These are phyloP conservation scores for Metrosideros polymorpha DNA, from an alignment of 441 rosid species.

Conservation along the genomic window DNA sequence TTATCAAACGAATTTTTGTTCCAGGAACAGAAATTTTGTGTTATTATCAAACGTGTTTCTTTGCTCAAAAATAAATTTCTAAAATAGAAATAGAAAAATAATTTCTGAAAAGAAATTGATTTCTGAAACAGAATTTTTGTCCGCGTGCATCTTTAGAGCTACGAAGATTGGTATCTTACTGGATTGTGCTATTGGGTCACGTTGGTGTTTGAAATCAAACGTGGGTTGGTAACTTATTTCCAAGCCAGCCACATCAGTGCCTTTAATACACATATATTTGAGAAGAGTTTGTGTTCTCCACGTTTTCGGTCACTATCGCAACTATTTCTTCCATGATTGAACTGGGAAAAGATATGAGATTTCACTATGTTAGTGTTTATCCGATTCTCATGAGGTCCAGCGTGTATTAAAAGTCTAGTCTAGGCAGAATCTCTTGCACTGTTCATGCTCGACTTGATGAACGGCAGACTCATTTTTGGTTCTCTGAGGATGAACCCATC, in stretches of 20 bases:
- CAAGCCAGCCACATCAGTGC: not conserved
- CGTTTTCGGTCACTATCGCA: not conserved
- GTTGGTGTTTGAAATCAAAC: not conserved
- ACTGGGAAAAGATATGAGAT: not conserved
- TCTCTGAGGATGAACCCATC: not conserved
- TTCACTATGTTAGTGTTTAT: not conserved
- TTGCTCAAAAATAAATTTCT: too few relatives aligned
- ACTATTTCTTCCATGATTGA: not conserved
- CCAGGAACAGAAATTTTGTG: too few relatives aligned
- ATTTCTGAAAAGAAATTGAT: too few relatives aligned
- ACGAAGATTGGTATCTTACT: not conserved
- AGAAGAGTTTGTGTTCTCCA: conserved; percentile 15
- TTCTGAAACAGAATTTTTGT: too few relatives aligned
- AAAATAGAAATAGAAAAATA: too few relatives aligned
- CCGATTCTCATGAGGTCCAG: not conserved
- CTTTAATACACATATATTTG: too few relatives aligned
- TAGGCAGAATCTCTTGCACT: not conserved
- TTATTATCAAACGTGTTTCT: too few relatives aligned
- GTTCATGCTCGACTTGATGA: not conserved
- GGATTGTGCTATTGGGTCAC: not conserved
- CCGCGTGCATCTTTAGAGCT: too few relatives aligned
- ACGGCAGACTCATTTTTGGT: not conserved
- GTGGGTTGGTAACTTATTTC: not conserved
- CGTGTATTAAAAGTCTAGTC: not conserved
- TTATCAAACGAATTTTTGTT: too few relatives aligned